A percentile compares a stretch with the other conserved stretches of the same genome.
phyloP scores from a whole-genome alignment of 1,284 basidiomycete genomes.

The Hypsizygus ulmarius region DNA sequence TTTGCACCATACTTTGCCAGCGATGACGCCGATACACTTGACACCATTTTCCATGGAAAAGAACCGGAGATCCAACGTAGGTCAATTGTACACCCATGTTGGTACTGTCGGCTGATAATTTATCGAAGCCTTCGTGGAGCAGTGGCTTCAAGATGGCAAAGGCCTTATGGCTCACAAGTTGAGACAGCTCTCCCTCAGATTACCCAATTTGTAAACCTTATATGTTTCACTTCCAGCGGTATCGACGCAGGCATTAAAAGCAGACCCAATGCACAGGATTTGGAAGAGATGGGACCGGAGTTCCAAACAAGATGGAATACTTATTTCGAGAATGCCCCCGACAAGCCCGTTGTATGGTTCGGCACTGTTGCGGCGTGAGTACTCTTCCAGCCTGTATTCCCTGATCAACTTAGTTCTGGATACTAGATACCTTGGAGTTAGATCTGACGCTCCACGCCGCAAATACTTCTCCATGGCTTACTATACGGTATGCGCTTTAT shows the following conservation, averaged over 20 bases:
- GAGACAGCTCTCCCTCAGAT: conserved; percentile 5
- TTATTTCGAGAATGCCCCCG: conserved; percentile 25
- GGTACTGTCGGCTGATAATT: background rate
- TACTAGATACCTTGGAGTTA: conserved; percentile 25
- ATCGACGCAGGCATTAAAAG: conserved; percentile 38
- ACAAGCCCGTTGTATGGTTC: conserved; percentile 37
- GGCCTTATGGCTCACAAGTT: conserved; percentile 51
- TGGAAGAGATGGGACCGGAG: conserved; percentile 33
- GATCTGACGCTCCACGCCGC: conserved; percentile 25
- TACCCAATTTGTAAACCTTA: background rate
- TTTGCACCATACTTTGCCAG: conserved; percentile 35
- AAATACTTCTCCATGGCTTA: conserved; percentile 31
- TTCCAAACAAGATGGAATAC: conserved; percentile 38
- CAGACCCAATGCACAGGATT: conserved; percentile 34
- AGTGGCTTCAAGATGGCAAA: conserved; percentile 42
- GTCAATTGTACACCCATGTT: background rate
- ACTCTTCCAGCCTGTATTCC: background rate
- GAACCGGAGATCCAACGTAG: conserved; percentile 33
- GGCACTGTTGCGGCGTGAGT: conserved; percentile 31
- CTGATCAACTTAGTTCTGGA: background rate
- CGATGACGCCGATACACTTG: conserved; percentile 39
- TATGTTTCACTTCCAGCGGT: conserved; percentile 25
- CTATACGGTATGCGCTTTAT: conserved; percentile 23
- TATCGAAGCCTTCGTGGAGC: conserved; percentile 31
- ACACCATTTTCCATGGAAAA: conserved; percentile 37